Percentiles rank a stretch among this genome's conserved stretches.
Conservation (phyloP, 1,139 yeast genomes). For the Geotrichum carabidarum region DNA sequence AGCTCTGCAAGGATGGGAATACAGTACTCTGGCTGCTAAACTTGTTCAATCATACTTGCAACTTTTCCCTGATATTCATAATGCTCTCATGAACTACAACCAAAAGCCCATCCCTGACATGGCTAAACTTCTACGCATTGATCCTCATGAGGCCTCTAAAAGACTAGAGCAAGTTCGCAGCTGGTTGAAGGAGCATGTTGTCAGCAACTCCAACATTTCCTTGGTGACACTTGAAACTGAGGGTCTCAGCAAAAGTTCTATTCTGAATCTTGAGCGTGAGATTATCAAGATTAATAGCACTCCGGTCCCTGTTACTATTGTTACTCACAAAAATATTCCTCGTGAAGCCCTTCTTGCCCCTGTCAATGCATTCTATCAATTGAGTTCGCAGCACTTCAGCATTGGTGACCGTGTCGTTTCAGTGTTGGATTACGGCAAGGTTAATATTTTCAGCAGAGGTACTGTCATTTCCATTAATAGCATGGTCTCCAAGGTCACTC, state of each 20-base stretch:
- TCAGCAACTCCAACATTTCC: constrained; percentile 49
- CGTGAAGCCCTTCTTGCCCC: constrained; percentile 79
- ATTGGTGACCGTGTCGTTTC: constrained; percentile 89
- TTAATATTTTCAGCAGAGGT: constrained; percentile 82
- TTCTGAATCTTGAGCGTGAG: constrained; percentile 61
- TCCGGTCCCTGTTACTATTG: constrained; percentile 25
- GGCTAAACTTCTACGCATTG: constrained; percentile 41
- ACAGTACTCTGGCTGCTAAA: constrained; percentile 66
- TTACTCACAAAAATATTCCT: constrained; percentile 75
- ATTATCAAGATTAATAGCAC: constrained; percentile 43
- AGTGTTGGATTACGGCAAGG: constrained; percentile 83
- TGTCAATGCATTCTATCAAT: constrained; percentile 60
- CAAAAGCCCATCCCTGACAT: constrained; percentile 42
- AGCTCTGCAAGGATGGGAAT: constrained; percentile 73
- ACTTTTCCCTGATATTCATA: constrained; percentile 60
- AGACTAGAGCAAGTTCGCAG: constrained; percentile 36
- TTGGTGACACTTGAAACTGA: constrained; percentile 76
- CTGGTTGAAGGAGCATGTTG: constrained; percentile 44
- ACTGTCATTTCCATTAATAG: constrained; percentile 80
- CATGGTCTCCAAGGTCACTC: constrained; percentile 48
- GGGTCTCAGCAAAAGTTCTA: constrained; percentile 62
- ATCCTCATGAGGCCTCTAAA: constrained; percentile 43
- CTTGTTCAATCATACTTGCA: constrained; percentile 57
- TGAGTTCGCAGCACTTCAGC: constrained; percentile 70
- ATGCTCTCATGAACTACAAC: constrained; percentile 35